Base-by-base conservation (phyloP, 768 basidiomycete genomes). In the Trametes meyenii region DNA sequence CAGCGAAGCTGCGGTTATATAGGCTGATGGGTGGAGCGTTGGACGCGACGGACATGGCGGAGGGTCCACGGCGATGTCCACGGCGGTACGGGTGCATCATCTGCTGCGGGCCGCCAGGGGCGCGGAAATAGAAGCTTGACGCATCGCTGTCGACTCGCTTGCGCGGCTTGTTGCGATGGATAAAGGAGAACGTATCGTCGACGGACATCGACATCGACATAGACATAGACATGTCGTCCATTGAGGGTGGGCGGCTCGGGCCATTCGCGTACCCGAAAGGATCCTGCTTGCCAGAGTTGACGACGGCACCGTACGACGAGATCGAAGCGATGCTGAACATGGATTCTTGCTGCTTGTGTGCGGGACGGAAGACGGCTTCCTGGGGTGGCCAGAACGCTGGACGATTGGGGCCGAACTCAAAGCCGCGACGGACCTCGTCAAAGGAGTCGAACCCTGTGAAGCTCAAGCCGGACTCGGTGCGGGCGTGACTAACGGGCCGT, bases 141-240 rank as follows among this genome's bases (percentile, higher is more conserved):
- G 86, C 82, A 66, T 92, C 89, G 56, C 88, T 91, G 29, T 88
- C 90, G 13, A 89, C 84, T 11, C 90, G 82, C 44, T 71, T 76
- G 35, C 82, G 80, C 24, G 72, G 78, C 55, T 71, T 71, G 54
- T 74, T 73, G 23, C 67, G 66, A 51, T 70, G 73, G 26, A 80
- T 69, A 78, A 88, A 92, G 0, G 84, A 84, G 71, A 92, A 92
- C 0, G 89, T 91, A 60, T 92, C 89, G 40, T 91, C 89, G 7
- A 90, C 78, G 1, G 77, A 70, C 33, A 72, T 72, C 5, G 79
- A 79, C 75, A 83, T 80, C 0, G 85, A 81, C 61, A 83, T 79
- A 0, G 82, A 83, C 63, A 86, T 77, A 53, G 62, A 64, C 36
- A 64, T 64, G 42, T 64, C 62, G 43, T 87, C 81, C 63, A 87